These are phyloP conservation scores for Termitomyces sp. DNA, from an alignment of 768 basidiomycete genomes.

Conservation along the genomic window DNA sequence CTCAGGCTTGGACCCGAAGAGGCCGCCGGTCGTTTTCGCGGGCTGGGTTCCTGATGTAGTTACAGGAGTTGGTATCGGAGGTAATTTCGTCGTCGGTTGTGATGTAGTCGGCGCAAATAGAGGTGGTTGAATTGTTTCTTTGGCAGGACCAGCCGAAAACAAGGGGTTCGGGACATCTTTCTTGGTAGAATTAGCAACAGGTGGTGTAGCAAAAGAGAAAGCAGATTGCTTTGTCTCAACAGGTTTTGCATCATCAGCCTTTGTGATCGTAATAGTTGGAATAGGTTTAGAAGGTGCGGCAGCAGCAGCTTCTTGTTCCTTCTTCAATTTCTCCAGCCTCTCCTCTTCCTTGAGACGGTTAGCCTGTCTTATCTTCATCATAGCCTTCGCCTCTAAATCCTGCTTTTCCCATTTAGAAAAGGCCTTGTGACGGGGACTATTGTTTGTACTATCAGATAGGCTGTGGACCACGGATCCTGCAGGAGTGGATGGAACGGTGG, in stretches of 20 bases:
- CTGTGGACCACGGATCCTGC: slow-evolving; percentile 19
- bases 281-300: slow-evolving; percentile 17
- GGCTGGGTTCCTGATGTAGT: slow-evolving; percentile 2
- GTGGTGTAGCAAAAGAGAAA: slow-evolving; percentile 16
- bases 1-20: slow-evolving; percentile 6
- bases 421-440: slow-evolving; percentile 29
- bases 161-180: slow-evolving; percentile 6
- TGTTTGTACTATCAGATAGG: slow-evolving; percentile 54
- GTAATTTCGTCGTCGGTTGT: slow-evolving; percentile 9
- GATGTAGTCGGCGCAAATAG: slow-evolving; percentile 9
- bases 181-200: slow-evolving; percentile 7
- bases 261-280: slow-evolving; percentile 24
- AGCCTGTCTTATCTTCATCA: slow-evolving; percentile 60
- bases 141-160: slow-evolving; percentile 2
- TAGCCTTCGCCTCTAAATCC: slow-evolving; percentile 75
- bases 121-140: not conserved
- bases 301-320: slow-evolving; percentile 17
- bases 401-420: slow-evolving; percentile 87
- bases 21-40: slow-evolving; percentile 9
- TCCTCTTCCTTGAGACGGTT: slow-evolving; percentile 40
- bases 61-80: slow-evolving; percentile 1
- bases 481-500: slow-evolving; percentile 9
- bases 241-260: slow-evolving; percentile 20
- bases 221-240: slow-evolving; percentile 15
- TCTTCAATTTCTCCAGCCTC: slow-evolving; percentile 22